phyloP scores from a whole-genome alignment of 257 asterid species.

The Solanum gandarillasii region DNA sequence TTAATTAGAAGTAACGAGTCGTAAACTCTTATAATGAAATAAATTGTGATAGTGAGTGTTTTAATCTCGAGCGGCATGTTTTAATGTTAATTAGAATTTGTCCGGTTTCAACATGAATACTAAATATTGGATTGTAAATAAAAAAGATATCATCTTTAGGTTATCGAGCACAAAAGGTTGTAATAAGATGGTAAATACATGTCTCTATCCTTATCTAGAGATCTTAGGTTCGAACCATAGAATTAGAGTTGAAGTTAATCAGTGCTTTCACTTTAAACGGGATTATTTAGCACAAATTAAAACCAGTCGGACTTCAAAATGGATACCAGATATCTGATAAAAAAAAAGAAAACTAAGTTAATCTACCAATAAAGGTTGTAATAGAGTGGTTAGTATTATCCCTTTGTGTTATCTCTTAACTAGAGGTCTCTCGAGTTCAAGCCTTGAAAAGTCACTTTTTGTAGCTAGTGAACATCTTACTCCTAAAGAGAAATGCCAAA shows the following conservation, averaged over 20 bases:
- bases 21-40: not conserved
- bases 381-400: not conserved
- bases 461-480: not conserved
- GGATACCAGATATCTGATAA: not conserved
- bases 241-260: not conserved
- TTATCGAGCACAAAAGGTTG: not conserved
- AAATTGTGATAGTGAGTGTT: not conserved
- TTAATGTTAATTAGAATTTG: not conserved
- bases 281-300: not conserved
- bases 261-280: not conserved
- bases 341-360: not conserved
- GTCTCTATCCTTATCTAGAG: not conserved
- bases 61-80: not conserved
- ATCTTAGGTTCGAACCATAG: not conserved
- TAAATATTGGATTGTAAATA: not conserved
- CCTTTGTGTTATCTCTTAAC: not conserved
- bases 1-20: not conserved
- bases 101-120: not conserved
- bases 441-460: not conserved
- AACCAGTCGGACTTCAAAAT: not conserved
- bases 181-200: not conserved
- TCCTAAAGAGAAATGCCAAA: not conserved
- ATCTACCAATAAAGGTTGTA: not conserved
- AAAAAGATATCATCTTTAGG: not conserved
- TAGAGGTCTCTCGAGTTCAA: too few relatives aligned